Base-by-base conservation (phyloP, 805 yeast species). In the Huiozyma naganishii region DNA sequence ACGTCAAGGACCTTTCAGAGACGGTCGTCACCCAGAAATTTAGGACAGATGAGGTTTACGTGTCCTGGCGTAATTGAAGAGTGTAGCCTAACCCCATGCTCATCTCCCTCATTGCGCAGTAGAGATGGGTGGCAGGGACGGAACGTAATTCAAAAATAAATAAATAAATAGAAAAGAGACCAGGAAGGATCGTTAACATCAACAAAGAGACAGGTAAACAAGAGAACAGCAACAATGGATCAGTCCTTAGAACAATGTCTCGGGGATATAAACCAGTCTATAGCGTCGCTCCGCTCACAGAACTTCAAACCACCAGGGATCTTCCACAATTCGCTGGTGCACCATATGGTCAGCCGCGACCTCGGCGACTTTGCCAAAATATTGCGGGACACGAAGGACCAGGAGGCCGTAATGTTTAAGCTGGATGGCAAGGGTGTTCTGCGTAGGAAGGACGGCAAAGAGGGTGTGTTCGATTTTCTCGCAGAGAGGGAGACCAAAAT, bases 21-120 rank as follows among this genome's bases (percentile, higher is more conserved):
- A 83, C 95, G 0, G 89, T 85, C 2, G 92, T 96, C 52, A 83
- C 95, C 0, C 98, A 92, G 62, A 73, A 92, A 58, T 92, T 87
- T 64, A 71, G 98, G 58, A 90, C 98, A 0, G 97, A 90, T 55
- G 96, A 89, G 58, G 98, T 90, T 3, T 75, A 73, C 53, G 88
- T 89, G 8, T 75, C 76, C 48, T 90, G 97, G 97, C 75, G 97
- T 58, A 92, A 83, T 51, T 67, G 52, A 46, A 17, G 4, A 17
- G 23, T 17, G 4, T 17, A 17, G 23, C 4, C 23, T 17, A 17
- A 4, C 23, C 23, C 23, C 12, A 4, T 10, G 6, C 2, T 32
- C 4, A 32, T 12, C 4, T 5, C 33, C n/a, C 33, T 30, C 11
- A 30, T 30, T 30, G 9, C 33, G 33, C 11, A 30, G 9, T 30